phyloP scores from a whole-genome alignment of 768 basidiomycete species.

The Boletus rex-veris region DNA sequence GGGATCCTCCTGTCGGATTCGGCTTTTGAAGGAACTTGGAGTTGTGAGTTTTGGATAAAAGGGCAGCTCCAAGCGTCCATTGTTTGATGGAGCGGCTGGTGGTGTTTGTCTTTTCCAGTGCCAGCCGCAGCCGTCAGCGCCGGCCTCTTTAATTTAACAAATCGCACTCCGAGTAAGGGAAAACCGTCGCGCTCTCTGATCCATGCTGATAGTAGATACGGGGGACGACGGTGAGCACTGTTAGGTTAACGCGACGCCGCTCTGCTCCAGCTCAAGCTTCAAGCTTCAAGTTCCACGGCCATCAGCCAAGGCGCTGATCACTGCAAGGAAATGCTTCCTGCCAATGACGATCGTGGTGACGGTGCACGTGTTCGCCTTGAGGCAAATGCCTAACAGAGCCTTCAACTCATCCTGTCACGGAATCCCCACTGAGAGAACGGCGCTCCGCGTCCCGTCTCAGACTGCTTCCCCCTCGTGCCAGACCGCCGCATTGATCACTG shows the following conservation, averaged over 20 bases:
- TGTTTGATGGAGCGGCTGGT: neutral
- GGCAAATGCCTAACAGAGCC: slow-evolving; percentile 14
- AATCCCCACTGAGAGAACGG: slow-evolving; percentile 8
- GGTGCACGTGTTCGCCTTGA: slow-evolving; percentile 22
- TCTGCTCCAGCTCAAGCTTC: neutral
- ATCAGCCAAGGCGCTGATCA: slow-evolving; percentile 7
- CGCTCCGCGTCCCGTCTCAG: slow-evolving; percentile 20
- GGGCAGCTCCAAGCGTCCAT: neutral
- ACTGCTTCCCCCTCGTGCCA: slow-evolving; percentile 1
- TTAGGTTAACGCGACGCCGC: neutral
- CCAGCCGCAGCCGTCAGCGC: slow-evolving; percentile 3
- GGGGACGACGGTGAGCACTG: neutral
- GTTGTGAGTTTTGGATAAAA: neutral
- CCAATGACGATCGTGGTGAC: neutral
- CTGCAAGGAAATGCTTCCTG: neutral
- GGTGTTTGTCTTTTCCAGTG: slow-evolving; percentile 14
- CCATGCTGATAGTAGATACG: too few species aligned
- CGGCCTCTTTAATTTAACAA: neutral
- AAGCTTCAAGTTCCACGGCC: slow-evolving; percentile 9
- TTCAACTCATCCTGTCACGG: neutral
- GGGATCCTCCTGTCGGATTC: too few species aligned
- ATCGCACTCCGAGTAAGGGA: neutral
- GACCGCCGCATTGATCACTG: slow-evolving; percentile 4
- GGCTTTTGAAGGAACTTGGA: too few species aligned
- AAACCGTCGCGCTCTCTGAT: neutral